These are phyloP conservation scores for Purpureocillium lavendulum DNA, from an alignment of 2,329 filamentous ascomycete genomes.

Conservation along the genomic window DNA sequence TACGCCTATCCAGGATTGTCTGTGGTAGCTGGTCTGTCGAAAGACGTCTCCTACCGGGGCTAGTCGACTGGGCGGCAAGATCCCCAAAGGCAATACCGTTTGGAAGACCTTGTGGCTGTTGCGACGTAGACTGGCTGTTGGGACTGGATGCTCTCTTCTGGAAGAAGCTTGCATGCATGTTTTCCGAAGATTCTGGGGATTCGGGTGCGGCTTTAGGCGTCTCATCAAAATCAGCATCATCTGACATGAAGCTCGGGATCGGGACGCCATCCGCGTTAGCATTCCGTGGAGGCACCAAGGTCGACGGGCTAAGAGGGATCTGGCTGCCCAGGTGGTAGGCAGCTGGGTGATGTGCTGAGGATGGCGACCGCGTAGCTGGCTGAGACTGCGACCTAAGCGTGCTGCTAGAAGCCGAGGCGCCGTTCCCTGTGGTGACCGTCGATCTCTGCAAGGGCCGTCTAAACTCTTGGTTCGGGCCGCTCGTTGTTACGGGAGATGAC, in stretches of 20 bases:
- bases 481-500: conserved; percentile 43
- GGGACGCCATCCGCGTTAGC: conserved; percentile 39
- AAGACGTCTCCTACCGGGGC: conserved; percentile 33
- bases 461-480: conserved; percentile 38
- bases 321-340: conserved; percentile 20
- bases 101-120: conserved; percentile 15
- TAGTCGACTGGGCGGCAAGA: conserved; percentile 24
- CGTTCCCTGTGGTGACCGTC: conserved; percentile 38
- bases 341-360: conserved; percentile 16
- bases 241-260: conserved; percentile 48
- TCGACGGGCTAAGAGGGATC: conserved; percentile 25
- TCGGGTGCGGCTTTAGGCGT: conserved; percentile 30
- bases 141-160: conserved; percentile 18
- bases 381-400: conserved; percentile 60
- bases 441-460: conserved; percentile 50
- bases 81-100: conserved; percentile 41
- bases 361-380: conserved; percentile 43
- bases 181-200: conserved; percentile 41
- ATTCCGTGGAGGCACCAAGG: conserved; percentile 23
- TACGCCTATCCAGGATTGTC: conserved; percentile 43
- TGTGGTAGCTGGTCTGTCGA: conserved; percentile 48
- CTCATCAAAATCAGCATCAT: conserved; percentile 43
- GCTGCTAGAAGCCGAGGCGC: conserved; percentile 38
- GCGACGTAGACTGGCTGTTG: conserved; percentile 10
- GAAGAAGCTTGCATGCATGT: conserved; percentile 18